These are phyloP conservation scores for Flaveria brownii DNA, from an alignment of 129 eudicot genomes.

Conservation along the genomic window DNA sequence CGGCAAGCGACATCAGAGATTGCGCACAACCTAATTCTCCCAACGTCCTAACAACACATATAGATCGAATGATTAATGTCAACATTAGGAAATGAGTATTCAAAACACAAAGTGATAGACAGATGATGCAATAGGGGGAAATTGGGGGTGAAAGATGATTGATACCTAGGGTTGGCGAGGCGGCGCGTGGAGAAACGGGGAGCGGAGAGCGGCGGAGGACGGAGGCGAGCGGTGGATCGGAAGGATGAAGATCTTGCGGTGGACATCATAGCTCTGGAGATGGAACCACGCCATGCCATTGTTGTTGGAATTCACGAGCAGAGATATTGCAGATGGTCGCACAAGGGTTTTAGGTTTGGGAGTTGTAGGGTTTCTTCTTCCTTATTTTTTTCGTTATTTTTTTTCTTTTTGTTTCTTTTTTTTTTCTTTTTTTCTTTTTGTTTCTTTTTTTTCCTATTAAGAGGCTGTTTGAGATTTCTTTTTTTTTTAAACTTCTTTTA, in stretches of 20 bases:
- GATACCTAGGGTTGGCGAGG: slow-evolving; percentile 65
- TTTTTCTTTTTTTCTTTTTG: too few relatives aligned
- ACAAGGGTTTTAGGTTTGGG: slow-evolving; percentile 10
- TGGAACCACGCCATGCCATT: slow-evolving; percentile 92
- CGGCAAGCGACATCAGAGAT: slow-evolving; percentile 69
- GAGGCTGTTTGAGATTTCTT: too few relatives aligned
- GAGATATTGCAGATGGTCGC: not conserved
- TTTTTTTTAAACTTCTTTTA: too few relatives aligned
- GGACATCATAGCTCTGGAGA: slow-evolving; percentile 72
- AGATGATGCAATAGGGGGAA: too few relatives aligned
- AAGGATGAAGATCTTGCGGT: slow-evolving; percentile 60
- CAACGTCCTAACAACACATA: slow-evolving; percentile 47
- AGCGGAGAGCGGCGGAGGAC: slow-evolving; percentile 50
- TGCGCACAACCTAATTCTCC: slow-evolving; percentile 77
- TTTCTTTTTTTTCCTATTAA: too few relatives aligned
- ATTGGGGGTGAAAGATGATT: not conserved
- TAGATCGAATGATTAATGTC: not conserved
- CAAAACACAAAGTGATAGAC: not conserved
- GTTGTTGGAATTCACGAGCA: slow-evolving; percentile 15
- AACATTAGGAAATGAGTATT: not conserved
- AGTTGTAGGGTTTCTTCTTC: not conserved
- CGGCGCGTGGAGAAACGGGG: slow-evolving; percentile 66
- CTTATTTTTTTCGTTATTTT: not conserved
- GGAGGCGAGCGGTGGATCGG: slow-evolving; percentile 66
- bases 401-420: too few relatives aligned